Conservation (phyloP, 1,284 basidiomycete species). For the Rugosomyces carneus region DNA sequence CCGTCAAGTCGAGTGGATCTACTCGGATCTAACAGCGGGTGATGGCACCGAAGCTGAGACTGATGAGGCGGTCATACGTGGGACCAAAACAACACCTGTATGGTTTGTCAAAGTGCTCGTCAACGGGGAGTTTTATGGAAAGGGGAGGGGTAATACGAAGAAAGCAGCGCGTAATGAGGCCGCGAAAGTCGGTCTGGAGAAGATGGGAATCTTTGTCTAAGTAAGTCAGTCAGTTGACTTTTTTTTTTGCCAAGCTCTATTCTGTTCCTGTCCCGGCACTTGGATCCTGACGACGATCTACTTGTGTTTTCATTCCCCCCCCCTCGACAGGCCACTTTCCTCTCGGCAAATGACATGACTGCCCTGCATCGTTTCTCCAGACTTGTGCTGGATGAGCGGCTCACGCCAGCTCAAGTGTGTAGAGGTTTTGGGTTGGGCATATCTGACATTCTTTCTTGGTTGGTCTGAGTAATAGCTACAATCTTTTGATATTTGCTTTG, state of each 20-base stretch:
- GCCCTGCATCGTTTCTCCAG: constrained; percentile 48
- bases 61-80: constrained; percentile 19
- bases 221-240: constrained; percentile 20
- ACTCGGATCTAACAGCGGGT: constrained; percentile 30
- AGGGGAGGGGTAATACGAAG: constrained; percentile 65
- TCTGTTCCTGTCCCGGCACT: neutral
- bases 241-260: constrained; percentile 1
- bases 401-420: constrained; percentile 45
- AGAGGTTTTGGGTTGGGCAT: constrained; percentile 40
- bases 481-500: neutral
- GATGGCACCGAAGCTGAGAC: constrained; percentile 6
- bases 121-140: constrained; percentile 49
- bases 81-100: constrained; percentile 59
- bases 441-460: constrained; percentile 1
- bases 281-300: neutral
- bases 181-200: constrained; percentile 50
- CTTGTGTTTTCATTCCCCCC: neutral
- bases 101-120: constrained; percentile 64
- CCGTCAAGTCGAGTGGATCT: constrained; percentile 62
- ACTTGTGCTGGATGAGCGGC: constrained; percentile 41
- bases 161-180: constrained; percentile 70
- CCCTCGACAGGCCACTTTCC: neutral
- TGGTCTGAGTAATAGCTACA: neutral
- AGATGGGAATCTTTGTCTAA: constrained; percentile 40
- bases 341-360: constrained; percentile 4